These are phyloP conservation scores for Neofusicoccum sp. DNA, from an alignment of 2,329 filamentous ascomycete genomes.

Conservation along the genomic window DNA sequence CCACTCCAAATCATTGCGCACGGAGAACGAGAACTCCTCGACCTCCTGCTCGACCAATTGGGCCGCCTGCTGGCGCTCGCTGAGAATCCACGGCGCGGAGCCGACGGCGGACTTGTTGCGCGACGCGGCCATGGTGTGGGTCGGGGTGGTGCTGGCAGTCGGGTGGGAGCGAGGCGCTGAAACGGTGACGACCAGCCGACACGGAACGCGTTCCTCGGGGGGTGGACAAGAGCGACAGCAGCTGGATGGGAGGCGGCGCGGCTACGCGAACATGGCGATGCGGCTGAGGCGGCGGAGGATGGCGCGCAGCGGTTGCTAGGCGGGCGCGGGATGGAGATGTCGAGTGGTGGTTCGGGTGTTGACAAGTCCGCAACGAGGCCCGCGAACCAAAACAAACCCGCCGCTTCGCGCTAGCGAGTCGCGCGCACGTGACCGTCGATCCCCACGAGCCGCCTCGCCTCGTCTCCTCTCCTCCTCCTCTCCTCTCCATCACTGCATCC, in stretches of 20 bases:
- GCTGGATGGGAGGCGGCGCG: neutral
- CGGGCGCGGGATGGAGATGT: slow-evolving; percentile 6
- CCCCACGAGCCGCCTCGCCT: neutral
- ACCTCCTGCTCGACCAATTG: slow-evolving; percentile 77
- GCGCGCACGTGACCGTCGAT: neutral
- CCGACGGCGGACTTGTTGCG: slow-evolving; percentile 60
- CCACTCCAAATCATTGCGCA: slow-evolving; percentile 94
- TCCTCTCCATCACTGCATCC: neutral
- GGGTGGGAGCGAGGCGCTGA: slow-evolving; percentile 1
- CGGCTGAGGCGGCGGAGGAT: neutral
- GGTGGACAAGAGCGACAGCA: neutral
- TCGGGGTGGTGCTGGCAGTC: neutral
- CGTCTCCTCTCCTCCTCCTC: neutral
- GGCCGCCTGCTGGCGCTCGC: slow-evolving; percentile 76
- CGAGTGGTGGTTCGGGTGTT: neutral
- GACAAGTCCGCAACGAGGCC: neutral
- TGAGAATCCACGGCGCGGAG: slow-evolving; percentile 78
- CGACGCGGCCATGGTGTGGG: slow-evolving; percentile 22
- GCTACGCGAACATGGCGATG: slow-evolving; percentile 1
- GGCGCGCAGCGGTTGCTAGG: slow-evolving; percentile 5
- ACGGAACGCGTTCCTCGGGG: neutral
- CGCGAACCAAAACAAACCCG: neutral
- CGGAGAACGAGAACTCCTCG: slow-evolving; percentile 90
- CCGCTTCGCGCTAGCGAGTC: neutral
- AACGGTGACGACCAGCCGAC: neutral